Evolutionary conservation across 2,329 filamentous ascomycete species (phyloP), one percentile per base, ranked within the genome.

Genomic region (Dactylellina cionopaga): DNA sequence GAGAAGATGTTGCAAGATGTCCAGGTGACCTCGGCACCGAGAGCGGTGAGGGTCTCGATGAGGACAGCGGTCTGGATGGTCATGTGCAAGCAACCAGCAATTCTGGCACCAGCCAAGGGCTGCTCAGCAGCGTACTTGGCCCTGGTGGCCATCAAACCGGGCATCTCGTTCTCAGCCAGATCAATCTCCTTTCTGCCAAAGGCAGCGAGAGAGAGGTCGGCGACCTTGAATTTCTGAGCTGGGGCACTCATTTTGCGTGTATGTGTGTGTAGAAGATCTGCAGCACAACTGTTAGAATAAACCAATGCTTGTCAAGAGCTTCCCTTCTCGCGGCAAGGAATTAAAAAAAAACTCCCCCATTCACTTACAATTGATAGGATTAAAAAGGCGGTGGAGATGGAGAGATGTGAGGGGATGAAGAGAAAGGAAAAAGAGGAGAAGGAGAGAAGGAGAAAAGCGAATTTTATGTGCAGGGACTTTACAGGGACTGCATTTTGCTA

Each of bases 1-100:
- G 91, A 95, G 90, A 97, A 99, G 84, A 99, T 98, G 89, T 99
- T 98, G 90, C 95, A 99, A 79, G 91, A 95, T 74, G 94, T 91
- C 95, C 95, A 98, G 81, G 95, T 99, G 79, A 98, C 91, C 88
- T 98, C 95, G 80, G 95, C 95, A 85, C 95, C 95, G 80, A 99
- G 92, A 78, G 90, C 86, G 80, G 87, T 91, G 81, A 99, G 89
- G 77, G 95, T 99, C 75, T 99, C 95, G 83, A 99, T 99, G 80
- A 99, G 90, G 81, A 99, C 95, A 79, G 95, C 95, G 77, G 95
- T 99, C 87, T 99, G 95, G 85, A 99, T 98, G 82, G 95, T 98
- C 94, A 96, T 97, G 90, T 97, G 93, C 82, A 98, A 86, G 85
- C 95, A 98, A 81, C 95, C 95, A 79, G 95, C 95, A 83, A 99